Conservation (phyloP, 164 flowering plant species). For the Chimonanthus praecox region DNA sequence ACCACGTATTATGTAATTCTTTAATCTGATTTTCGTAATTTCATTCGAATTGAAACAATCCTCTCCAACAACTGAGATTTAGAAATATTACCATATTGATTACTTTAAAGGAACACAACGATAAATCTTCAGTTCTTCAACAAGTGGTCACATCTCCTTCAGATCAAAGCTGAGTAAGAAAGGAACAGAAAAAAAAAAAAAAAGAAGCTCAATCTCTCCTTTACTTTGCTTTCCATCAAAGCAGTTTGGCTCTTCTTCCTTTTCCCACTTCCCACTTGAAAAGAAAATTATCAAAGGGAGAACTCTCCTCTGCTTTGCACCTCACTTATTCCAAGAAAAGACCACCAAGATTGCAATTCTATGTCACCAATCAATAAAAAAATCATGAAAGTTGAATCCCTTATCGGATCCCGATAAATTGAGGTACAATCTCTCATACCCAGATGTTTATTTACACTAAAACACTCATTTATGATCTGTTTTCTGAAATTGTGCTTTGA, state of each 20-base stretch:
- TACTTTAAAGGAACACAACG: not conserved
- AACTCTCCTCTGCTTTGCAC: not conserved
- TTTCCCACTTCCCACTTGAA: not conserved
- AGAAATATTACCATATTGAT: not conserved
- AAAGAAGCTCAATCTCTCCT: not conserved
- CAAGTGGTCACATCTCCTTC: not conserved
- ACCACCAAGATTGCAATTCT: not conserved
- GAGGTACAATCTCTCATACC: not conserved
- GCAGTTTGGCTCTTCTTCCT: slow-evolving; percentile 6
- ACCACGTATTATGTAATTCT: no score
- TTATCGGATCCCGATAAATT: not conserved
- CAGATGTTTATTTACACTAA: not conserved
- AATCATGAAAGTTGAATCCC: slow-evolving; percentile 1
- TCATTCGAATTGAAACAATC: not conserved
- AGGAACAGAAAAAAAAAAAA: not conserved
- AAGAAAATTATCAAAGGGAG: not conserved
- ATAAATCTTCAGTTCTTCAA: not conserved
- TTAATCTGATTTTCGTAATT: no score
- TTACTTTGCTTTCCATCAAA: slow-evolving; percentile 7
- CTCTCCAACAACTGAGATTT: not conserved
- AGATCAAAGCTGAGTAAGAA: not conserved
- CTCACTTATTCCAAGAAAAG: not conserved
- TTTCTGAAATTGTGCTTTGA: not conserved
- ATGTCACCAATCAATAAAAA: slow-evolving; percentile 1
- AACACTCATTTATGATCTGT: not conserved